phyloP scores from a whole-genome alignment of 192 early-diverging fungal genomes.

The Entomortierella lignicola region DNA sequence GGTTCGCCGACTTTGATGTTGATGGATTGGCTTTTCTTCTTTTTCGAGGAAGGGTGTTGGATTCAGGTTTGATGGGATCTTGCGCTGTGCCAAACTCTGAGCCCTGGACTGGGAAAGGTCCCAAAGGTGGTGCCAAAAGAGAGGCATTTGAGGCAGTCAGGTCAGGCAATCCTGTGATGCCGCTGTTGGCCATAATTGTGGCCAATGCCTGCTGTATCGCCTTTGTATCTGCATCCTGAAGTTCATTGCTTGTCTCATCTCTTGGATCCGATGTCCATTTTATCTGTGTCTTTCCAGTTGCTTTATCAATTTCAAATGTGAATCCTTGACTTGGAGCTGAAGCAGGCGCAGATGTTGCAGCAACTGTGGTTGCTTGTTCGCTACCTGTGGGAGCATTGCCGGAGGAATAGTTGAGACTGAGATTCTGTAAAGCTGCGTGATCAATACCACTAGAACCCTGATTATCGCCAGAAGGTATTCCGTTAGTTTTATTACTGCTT shows the following conservation, averaged over 20 bases:
- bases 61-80: conserved; percentile 10
- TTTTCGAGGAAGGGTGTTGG: conserved; percentile 8
- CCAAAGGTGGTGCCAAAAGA: conserved; percentile 24
- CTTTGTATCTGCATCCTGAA: conserved; percentile 9
- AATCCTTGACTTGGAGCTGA: conserved; percentile 16
- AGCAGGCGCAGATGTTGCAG: background rate
- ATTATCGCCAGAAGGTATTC: background rate
- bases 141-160: background rate
- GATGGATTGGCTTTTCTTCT: conserved; percentile 6
- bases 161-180: conserved; percentile 19
- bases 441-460: conserved; percentile 2
- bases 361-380: background rate
- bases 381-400: background rate
- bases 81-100: conserved; percentile 39
- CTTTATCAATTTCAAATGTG: conserved; percentile 37
- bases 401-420: conserved; percentile 5
- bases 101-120: conserved; percentile 38
- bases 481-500: conserved; percentile 5
- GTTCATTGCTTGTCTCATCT: background rate
- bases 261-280: conserved; percentile 24
- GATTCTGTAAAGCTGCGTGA: conserved; percentile 1
- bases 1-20: background rate
- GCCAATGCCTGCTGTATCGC: conserved; percentile 31
- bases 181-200: conserved; percentile 21
- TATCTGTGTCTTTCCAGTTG: conserved; percentile 38